phyloP scores from a whole-genome alignment of 164 flowering plant genomes.

The Echeveria elegans region DNA sequence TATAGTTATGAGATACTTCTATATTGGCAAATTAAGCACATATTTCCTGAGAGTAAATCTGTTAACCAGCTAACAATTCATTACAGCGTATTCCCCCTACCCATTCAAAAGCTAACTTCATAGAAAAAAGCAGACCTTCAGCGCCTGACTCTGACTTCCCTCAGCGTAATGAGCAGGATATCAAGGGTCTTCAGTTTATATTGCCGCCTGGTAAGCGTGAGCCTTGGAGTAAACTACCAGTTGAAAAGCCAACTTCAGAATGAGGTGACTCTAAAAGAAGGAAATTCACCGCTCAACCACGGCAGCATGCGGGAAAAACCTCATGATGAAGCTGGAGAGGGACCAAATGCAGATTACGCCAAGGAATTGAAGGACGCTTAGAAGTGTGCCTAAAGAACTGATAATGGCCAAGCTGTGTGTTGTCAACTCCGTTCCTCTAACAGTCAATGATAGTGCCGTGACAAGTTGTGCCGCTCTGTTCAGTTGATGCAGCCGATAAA shows the following conservation, averaged over 20 bases:
- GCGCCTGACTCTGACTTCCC: too few species aligned
- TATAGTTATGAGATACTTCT: not conserved
- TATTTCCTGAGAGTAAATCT: too few species aligned
- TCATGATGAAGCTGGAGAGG: conserved; percentile 82
- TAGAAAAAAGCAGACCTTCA: too few species aligned
- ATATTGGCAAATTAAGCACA: not conserved
- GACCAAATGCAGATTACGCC: conserved; percentile 97
- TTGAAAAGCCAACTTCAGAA: not conserved
- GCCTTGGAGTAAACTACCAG: not conserved
- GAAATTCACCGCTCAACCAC: conserved; percentile 22
- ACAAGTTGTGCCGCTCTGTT: conserved; percentile 97
- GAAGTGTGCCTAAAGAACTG: conserved; percentile 65
- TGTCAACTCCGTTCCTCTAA: conserved; percentile 91
- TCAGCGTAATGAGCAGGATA: too few species aligned
- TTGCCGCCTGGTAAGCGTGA: not conserved
- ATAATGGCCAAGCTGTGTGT: conserved; percentile 76
- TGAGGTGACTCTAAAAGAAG: not conserved
- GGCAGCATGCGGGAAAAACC: conserved; percentile 50
- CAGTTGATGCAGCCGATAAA: conserved; percentile 86
- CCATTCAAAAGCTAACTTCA: not conserved
- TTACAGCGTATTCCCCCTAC: not conserved
- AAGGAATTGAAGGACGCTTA: conserved; percentile 82
- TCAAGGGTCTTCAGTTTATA: not conserved
- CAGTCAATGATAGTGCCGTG: conserved; percentile 86
- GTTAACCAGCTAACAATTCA: not conserved